phyloP scores from a whole-genome alignment of 78 protist species.

The Paulinella micropora region DNA sequence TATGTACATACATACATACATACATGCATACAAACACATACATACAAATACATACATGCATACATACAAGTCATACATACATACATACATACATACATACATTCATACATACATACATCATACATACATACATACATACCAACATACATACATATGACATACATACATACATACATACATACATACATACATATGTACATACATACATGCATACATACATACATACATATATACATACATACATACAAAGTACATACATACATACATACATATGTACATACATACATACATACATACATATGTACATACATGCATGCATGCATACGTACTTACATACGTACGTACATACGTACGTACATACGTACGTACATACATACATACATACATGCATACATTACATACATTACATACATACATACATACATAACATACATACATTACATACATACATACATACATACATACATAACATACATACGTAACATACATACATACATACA shows the following conservation, averaged over 20 bases:
- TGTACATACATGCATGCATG: neutral
- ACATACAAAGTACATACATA: neutral
- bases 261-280: neutral
- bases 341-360: neutral
- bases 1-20: no score
- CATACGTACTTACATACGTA: neutral
- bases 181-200: no score
- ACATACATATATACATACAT: neutral
- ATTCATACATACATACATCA: no score
- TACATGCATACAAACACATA: no score
- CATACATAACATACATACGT: neutral
- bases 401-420: neutral
- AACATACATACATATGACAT: no score
- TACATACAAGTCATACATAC: no score
- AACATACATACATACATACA: neutral
- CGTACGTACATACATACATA: neutral
- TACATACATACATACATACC: no score
- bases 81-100: no score
- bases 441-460: neutral
- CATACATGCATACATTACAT: neutral
- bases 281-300: neutral
- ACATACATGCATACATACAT: no score
- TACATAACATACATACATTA: neutral
- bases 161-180: no score
- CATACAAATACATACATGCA: no score